Evolutionary conservation across 345 rosid species (phyloP).

Genomic region (Rhodomyrtus tomentosa): DNA sequence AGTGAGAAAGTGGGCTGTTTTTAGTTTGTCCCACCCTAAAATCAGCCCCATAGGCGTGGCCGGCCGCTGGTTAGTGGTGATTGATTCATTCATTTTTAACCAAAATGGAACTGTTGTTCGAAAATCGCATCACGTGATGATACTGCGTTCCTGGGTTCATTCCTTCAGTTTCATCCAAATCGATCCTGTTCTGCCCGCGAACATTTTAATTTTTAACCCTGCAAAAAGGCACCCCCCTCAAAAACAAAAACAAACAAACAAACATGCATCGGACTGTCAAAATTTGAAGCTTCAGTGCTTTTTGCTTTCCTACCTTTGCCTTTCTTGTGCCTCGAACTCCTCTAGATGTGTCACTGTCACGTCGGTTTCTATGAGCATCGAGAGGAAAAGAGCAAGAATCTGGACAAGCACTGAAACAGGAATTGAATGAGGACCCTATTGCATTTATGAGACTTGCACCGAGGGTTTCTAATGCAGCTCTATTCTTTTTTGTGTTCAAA

Average conservation of each 20-base stretch:
- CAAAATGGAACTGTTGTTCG: neutral
- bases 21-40: neutral
- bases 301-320: neutral
- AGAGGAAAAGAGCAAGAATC: neutral
- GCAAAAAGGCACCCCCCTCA: neutral
- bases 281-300: neutral
- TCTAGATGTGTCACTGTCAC: neutral
- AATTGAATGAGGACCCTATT: slow-evolving; percentile 22
- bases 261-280: neutral
- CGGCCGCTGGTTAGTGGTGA: neutral
- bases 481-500: no score
- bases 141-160: neutral
- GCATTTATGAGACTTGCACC: slow-evolving; percentile 19
- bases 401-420: neutral
- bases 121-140: neutral
- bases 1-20: neutral
- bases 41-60: slow-evolving; percentile 10
- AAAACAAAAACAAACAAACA: neutral
- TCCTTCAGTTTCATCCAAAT: neutral
- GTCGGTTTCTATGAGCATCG: neutral
- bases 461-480: slow-evolving; percentile 1
- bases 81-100: neutral
- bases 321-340: neutral
- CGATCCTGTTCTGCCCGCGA: neutral
- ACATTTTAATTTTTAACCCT: neutral